Evolutionary conservation across 139 green algal genomes (phyloP).

Genomic region (Ettlia oleoabundans): DNA sequence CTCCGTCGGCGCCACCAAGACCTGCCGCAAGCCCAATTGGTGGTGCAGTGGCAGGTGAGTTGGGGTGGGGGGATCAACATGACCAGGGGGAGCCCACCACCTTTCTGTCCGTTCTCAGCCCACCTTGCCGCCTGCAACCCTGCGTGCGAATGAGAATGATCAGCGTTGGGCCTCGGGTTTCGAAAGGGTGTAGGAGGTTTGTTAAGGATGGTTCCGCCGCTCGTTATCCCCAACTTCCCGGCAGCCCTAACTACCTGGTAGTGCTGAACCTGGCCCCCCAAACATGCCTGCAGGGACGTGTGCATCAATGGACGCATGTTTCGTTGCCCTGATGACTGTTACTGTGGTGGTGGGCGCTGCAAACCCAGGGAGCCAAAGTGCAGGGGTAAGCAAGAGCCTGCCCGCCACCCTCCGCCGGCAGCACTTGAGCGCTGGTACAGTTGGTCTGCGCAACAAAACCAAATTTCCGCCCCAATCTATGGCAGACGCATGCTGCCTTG

Average conservation of each 20-base stretch:
- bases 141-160: too few species aligned
- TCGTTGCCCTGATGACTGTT: not conserved
- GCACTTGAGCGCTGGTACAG: too few species aligned
- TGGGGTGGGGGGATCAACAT: not conserved
- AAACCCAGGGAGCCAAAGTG: not conserved
- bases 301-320: not conserved
- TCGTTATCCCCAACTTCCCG: not conserved
- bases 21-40: not conserved
- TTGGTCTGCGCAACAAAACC: too few species aligned
- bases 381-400: not conserved
- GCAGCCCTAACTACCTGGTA: not conserved
- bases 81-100: too few species aligned
- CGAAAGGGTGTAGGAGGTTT: too few species aligned
- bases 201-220: not conserved
- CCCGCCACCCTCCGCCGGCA: too few species aligned
- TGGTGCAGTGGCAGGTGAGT: not conserved
- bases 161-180: too few species aligned
- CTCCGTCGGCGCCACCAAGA: not conserved
- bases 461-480: too few species aligned
- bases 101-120: too few species aligned
- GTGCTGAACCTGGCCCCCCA: not conserved
- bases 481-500: too few species aligned
- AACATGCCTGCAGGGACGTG: too few species aligned
- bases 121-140: too few species aligned
- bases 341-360: not conserved